A percentile compares a stretch with the other conserved stretches of the same genome.
Conservation (phyloP, 805 yeast genomes). For the Ogataea thermomethanolica region DNA sequence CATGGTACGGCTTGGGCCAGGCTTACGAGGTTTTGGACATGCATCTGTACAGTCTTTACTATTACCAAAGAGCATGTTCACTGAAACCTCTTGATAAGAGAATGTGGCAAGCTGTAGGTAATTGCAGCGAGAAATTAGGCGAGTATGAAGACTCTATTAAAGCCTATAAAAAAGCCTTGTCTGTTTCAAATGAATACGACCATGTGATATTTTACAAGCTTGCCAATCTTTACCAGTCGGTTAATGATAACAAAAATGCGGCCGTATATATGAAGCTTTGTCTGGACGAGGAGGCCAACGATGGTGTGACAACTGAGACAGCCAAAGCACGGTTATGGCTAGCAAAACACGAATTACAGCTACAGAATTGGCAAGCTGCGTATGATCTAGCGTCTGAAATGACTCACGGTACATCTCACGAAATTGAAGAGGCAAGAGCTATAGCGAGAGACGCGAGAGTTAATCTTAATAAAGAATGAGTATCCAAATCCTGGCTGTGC, state of each 20-base stretch:
- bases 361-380: slow-evolving; percentile 61
- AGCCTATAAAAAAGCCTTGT: slow-evolving; percentile 75
- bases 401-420: slow-evolving; percentile 72
- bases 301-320: slow-evolving; percentile 69
- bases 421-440: slow-evolving; percentile 83
- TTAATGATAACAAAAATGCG: slow-evolving; percentile 52
- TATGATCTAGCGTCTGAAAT: slow-evolving; percentile 70
- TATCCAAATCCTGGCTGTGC: not conserved
- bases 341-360: slow-evolving; percentile 61
- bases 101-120: slow-evolving; percentile 95
- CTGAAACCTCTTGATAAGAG: slow-evolving; percentile 85
- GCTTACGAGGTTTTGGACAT: slow-evolving; percentile 96
- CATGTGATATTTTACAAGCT: slow-evolving; percentile 58
- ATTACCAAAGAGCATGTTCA: slow-evolving; percentile 87
- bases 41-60: slow-evolving; percentile 88
- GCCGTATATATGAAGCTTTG: slow-evolving; percentile 63
- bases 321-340: slow-evolving; percentile 84
- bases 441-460: slow-evolving; percentile 76
- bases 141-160: slow-evolving; percentile 71
- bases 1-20: slow-evolving; percentile 98
- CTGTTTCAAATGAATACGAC: slow-evolving; percentile 48
- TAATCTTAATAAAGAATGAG: slow-evolving; percentile 36
- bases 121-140: slow-evolving; percentile 77
- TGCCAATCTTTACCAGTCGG: slow-evolving; percentile 61
- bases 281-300: slow-evolving; percentile 58